These are phyloP conservation scores for Talaromyces sp. DNA, from an alignment of 2,329 filamentous ascomycete genomes.

Conservation along the genomic window DNA sequence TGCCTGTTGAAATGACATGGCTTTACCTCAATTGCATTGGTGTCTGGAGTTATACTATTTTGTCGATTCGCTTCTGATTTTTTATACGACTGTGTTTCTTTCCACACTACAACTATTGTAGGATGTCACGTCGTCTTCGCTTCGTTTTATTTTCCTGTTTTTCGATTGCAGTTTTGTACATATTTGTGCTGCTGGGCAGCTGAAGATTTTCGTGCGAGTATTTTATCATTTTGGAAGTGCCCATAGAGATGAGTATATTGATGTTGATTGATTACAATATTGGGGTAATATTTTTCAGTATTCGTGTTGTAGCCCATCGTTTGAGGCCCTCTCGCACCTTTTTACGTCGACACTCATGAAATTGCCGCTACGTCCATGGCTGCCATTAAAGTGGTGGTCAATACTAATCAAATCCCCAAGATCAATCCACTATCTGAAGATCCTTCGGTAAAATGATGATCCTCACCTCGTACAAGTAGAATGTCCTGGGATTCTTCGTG, in stretches of 20 bases:
- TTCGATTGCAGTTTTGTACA: slow-evolving; percentile 25
- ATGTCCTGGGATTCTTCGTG: not conserved
- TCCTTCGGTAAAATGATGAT: not conserved
- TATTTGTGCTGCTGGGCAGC: slow-evolving; percentile 22
- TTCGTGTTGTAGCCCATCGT: not conserved
- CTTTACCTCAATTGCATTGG: slow-evolving; percentile 16
- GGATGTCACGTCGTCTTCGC: slow-evolving; percentile 2
- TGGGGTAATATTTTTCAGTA: not conserved
- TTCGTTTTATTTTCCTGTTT: not conserved
- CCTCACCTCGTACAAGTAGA: not conserved
- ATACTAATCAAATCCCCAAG: not conserved
- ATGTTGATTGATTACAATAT: not conserved
- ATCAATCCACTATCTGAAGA: not conserved
- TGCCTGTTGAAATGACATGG: slow-evolving; percentile 2
- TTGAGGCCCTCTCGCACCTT: not conserved
- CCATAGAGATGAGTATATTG: slow-evolving; percentile 8
- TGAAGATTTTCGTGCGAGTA: slow-evolving; percentile 12
- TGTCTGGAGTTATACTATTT: slow-evolving; percentile 13
- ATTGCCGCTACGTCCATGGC: not conserved
- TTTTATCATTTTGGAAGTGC: slow-evolving; percentile 1
- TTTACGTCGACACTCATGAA: not conserved
- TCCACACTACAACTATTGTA: not conserved
- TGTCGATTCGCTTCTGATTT: not conserved
- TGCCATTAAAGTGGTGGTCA: not conserved
- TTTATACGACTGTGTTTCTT: not conserved